Percentiles rank a stretch among this genome's conserved stretches.
Evolutionary conservation across 352 stramenopile genomes (phyloP).

Genomic region (Pythium rishiriense): DNA sequence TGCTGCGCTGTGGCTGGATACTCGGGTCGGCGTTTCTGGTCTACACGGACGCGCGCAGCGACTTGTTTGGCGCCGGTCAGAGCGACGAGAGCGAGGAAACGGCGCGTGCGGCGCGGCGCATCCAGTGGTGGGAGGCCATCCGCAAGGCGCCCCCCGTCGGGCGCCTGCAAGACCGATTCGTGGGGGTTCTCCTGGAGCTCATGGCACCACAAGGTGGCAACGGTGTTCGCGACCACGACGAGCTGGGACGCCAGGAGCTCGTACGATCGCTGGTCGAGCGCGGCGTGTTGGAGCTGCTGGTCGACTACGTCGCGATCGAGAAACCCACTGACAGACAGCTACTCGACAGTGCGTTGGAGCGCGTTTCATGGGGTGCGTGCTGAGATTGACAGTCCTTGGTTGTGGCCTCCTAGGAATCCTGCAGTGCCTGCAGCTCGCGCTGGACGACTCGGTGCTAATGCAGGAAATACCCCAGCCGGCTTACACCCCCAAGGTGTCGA

Average conservation of each 20-base stretch:
- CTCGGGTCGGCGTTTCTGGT: constrained; percentile 32
- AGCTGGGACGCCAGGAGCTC: constrained; percentile 11
- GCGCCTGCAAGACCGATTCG: constrained; percentile 12
- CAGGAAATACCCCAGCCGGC: constrained; percentile 10
- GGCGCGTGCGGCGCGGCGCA: constrained; percentile 5
- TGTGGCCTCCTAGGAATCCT: constrained; percentile 13
- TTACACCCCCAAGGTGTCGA: constrained; percentile 22
- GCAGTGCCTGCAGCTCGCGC: constrained; percentile 13
- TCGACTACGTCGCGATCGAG: constrained; percentile 35
- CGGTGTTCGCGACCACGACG: constrained; percentile 13
- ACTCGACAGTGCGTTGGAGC: constrained; percentile 46
- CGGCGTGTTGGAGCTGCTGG: constrained; percentile 35
- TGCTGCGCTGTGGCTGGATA: constrained; percentile 32
- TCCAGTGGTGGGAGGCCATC: constrained; percentile 33
- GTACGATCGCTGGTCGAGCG: constrained; percentile 33
- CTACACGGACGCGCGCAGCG: constrained; percentile 24
- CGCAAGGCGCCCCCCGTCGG: background rate
- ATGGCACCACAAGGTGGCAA: constrained; percentile 11
- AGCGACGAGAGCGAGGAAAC: background rate
- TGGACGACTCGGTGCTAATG: constrained; percentile 30
- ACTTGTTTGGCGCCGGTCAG: constrained; percentile 18
- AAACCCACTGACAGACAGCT: constrained; percentile 34
- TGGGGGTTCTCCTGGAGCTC: constrained; percentile 21
- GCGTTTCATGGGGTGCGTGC: background rate
- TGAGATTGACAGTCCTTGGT: background rate